Evolutionary conservation across 2,329 filamentous ascomycete genomes (phyloP).

Genomic region (Ceratocystis albifundus): DNA sequence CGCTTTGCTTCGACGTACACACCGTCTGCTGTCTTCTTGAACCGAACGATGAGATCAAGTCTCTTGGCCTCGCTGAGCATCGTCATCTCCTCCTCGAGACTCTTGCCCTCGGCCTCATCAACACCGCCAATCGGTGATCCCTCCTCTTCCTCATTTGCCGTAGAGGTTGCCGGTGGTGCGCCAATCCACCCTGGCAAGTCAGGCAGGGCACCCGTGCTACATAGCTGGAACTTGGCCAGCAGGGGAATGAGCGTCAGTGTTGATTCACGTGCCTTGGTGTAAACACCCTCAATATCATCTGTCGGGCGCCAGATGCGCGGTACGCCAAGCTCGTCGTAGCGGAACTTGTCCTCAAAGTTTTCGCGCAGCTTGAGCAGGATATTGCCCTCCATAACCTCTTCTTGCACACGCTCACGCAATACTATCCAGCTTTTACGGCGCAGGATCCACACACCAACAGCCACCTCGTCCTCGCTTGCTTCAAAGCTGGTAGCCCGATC

Average conservation of each 20-base stretch:
- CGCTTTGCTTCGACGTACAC: constrained; percentile 98
- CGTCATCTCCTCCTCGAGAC: constrained; percentile 89
- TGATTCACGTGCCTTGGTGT: constrained; percentile 83
- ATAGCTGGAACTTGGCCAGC: constrained; percentile 69
- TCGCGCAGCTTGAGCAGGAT: constrained; percentile 88
- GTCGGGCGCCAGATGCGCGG: constrained; percentile 93
- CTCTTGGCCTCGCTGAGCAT: constrained; percentile 83
- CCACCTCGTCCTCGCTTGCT: constrained; percentile 79
- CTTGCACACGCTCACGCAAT: constrained; percentile 78
- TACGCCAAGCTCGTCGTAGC: constrained; percentile 89
- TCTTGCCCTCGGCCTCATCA: constrained; percentile 90
- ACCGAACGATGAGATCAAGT: constrained; percentile 81
- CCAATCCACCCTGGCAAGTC: constrained; percentile 81
- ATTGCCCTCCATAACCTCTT: constrained; percentile 97
- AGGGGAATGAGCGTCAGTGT: constrained; percentile 85
- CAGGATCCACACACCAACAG: constrained; percentile 83
- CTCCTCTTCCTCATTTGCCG: constrained; percentile 80
- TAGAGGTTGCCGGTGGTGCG: constrained; percentile 58
- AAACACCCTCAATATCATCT: constrained; percentile 93
- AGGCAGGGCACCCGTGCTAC: constrained; percentile 61
- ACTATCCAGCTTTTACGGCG: constrained; percentile 92
- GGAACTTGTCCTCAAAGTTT: constrained; percentile 98
- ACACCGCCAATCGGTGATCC: constrained; percentile 80
- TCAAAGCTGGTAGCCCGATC: constrained; percentile 89
- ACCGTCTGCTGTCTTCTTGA: constrained; percentile 96